Percentiles rank a stretch among this genome's conserved stretches.
phyloP scores from a whole-genome alignment of 495 filamentous ascomycete species.

The Amorphotheca resinae region DNA sequence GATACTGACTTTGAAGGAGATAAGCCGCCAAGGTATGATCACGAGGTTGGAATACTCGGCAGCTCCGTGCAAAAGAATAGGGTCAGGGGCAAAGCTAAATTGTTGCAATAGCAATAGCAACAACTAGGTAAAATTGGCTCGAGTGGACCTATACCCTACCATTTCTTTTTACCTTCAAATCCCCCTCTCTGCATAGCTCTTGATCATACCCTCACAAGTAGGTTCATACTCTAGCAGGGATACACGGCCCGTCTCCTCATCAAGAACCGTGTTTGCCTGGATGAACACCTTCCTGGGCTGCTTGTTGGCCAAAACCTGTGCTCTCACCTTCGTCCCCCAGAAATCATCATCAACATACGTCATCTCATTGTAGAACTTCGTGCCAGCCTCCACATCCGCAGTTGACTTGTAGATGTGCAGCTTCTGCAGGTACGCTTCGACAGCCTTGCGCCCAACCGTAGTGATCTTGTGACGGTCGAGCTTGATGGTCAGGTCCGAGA shows the following conservation, averaged over 20 bases:
- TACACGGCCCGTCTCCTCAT: conserved; percentile 48
- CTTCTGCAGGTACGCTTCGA: conserved; percentile 83
- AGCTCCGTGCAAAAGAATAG: too few relatives aligned
- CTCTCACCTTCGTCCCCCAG: conserved; percentile 63
- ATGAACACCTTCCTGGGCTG: conserved; percentile 93
- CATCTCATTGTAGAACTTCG: conserved; percentile 68
- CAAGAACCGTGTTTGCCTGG: conserved; percentile 73
- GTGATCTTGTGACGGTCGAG: conserved; percentile 79
- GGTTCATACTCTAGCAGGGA: conserved; percentile 82
- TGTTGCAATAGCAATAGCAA: too few relatives aligned
- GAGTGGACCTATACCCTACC: too few relatives aligned
- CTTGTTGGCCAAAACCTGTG: conserved; percentile 73
- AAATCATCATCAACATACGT: conserved; percentile 67
- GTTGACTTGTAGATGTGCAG: conserved; percentile 87
- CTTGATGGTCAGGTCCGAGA: conserved; percentile 66
- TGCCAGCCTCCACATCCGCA: conserved; percentile 65
- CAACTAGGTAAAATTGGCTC: too few relatives aligned
- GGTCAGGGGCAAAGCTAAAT: too few relatives aligned
- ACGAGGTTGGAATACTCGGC: too few relatives aligned
- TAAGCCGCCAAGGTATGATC: too few relatives aligned
- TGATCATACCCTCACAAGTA: conserved; percentile 71
- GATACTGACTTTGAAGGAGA: too few relatives aligned
- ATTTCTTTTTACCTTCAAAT: too few relatives aligned
- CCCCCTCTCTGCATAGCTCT: conserved; percentile 77
- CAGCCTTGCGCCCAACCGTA: conserved; percentile 48